Base-by-base conservation (phyloP, 2,329 filamentous ascomycete species). In the Phialocephala subalpina region DNA sequence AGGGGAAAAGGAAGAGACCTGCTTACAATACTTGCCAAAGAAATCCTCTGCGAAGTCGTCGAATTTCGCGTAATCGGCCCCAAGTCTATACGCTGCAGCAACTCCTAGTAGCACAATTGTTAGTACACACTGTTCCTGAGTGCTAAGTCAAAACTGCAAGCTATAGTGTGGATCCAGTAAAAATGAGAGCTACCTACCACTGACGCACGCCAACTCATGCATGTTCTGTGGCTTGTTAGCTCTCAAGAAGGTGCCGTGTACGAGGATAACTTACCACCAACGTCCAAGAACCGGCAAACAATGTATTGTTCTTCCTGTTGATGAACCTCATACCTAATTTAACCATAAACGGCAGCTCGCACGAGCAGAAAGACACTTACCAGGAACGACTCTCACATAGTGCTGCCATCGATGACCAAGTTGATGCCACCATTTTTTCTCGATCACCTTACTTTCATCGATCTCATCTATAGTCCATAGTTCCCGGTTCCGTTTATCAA, bases 161-260 rank as follows among this genome's bases (percentile, higher is more conserved):
- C n/a, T n/a, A n/a, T n/a, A n/a, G n/a, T n/a, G n/a, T 49, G 3
- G 45, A 22, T 22, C 45, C 7, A 49, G n/a, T 20, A 9, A 22
- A 25, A 5, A 22, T 22, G 8, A 22, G 45, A 22, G 9, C 18
- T 29, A 14, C 62, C 55, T 33, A 60, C 64, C 64, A 56, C 20
- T 88, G 58, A 93, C 88, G 64, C 89, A 88, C 1, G 90, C 91
- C 11, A 91, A 82, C 73, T 93, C 90, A 71, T 93, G 87, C 72
- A 88, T 87, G 69, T 90, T 90, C 86, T 86, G 65, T 25, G 8
- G 36, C 2, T 12, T 53, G 29, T 29, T 7, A 36, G 33, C 8
- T 73, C 58, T 18, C n/a, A 45, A 18, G 16, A 63, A 16, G 2
- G 53, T 38, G 57, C 20, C 1, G 8, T 22, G 3, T 63, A 5